phyloP scores from a whole-genome alignment of 176 grass and related monocot species.

The Musa itinerans region DNA sequence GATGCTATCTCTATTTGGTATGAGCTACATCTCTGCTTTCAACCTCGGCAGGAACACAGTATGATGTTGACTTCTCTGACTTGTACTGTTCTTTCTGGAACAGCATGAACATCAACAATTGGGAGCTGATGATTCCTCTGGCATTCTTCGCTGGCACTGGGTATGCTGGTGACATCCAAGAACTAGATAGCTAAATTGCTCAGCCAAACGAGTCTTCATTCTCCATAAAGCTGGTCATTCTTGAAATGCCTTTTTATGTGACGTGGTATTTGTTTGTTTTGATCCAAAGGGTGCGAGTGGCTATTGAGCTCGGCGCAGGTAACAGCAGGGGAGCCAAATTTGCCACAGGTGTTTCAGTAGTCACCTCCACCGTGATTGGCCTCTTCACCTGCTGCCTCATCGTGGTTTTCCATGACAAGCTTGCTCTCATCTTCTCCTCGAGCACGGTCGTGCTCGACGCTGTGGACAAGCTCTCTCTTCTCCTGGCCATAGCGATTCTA shows the following conservation, averaged over 20 bases:
- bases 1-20: constrained; percentile 3
- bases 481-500: constrained; percentile 30
- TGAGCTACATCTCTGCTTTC: neutral
- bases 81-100: neutral
- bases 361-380: constrained; percentile 26
- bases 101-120: constrained; percentile 8
- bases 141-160: constrained; percentile 8
- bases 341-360: constrained; percentile 17
- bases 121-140: constrained; percentile 15
- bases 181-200: too few species aligned
- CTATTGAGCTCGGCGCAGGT: constrained; percentile 38
- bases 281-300: constrained; percentile 27
- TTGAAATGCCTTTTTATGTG: too few species aligned
- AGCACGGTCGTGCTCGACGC: constrained; percentile 20
- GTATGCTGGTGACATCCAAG: neutral
- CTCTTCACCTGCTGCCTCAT: constrained; percentile 13
- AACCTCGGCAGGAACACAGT: neutral
- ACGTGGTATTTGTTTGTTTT: too few species aligned
- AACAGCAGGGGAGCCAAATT: constrained; percentile 27
- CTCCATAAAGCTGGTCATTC: too few species aligned
- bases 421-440: constrained; percentile 29
- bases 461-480: constrained; percentile 15
- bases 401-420: constrained; percentile 20
- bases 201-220: too few species aligned
- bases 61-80: neutral